A percentile compares a stretch with the other conserved stretches of the same genome.
Evolutionary conservation across 768 basidiomycete species (phyloP).

Genomic region (Rhodotorula sphaerocarpa): DNA sequence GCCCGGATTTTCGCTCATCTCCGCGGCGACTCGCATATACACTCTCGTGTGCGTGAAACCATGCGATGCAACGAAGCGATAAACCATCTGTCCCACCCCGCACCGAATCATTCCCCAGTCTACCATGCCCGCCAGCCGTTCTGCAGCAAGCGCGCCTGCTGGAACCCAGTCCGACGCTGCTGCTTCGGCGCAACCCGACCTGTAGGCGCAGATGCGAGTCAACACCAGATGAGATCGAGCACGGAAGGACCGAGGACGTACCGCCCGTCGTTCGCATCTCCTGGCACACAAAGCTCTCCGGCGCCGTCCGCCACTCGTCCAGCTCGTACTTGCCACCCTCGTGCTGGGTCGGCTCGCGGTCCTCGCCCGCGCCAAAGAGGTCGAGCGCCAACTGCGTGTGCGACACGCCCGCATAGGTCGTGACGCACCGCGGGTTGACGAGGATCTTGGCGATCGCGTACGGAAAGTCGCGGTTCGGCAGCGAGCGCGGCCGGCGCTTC

Average conservation of each 20-base stretch:
- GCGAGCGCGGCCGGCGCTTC: conserved; percentile 44
- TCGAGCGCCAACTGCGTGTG: conserved; percentile 93
- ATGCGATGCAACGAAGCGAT: too few relatives aligned
- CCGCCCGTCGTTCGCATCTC: conserved; percentile 54
- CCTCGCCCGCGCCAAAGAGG: conserved; percentile 75
- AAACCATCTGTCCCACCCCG: too few relatives aligned
- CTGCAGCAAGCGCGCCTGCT: conserved; percentile 31
- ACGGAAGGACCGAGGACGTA: background rate
- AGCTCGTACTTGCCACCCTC: conserved; percentile 61
- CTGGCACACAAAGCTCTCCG: conserved; percentile 96
- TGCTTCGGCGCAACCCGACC: conserved; percentile 84
- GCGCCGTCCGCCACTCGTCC: conserved; percentile 92
- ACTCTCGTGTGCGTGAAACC: too few relatives aligned
- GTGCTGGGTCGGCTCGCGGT: conserved; percentile 49
- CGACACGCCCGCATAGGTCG: conserved; percentile 93
- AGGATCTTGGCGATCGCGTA: conserved; percentile 70
- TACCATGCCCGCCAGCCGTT: conserved; percentile 35
- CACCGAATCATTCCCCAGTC: background rate
- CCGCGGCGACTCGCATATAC: too few relatives aligned
- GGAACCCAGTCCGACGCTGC: conserved; percentile 69
- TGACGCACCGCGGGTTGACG: conserved; percentile 92
- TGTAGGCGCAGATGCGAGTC: background rate
- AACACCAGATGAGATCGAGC: background rate
- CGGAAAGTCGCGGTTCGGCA: conserved; percentile 79
- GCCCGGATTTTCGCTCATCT: too few relatives aligned